A percentile compares a stretch with the other conserved stretches of the same genome.
Conservation (phyloP, 306 rosid genomes). For the Prunus salicina region DNA sequence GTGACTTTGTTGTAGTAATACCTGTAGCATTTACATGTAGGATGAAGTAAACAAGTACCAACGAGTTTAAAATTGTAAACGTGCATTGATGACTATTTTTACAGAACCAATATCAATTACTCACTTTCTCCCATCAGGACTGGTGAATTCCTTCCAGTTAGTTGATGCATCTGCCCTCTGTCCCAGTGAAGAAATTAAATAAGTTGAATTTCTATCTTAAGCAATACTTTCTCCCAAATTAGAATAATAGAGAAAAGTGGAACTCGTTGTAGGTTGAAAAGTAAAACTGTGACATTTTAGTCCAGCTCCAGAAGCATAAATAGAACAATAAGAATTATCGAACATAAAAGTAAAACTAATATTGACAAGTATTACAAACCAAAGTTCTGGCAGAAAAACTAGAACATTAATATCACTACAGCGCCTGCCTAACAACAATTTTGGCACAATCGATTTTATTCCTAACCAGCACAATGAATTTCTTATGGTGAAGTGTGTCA, state of each 20-base stretch:
- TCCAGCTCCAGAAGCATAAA: not conserved
- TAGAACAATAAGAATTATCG: slow-evolving; percentile 2
- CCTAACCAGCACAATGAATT: not conserved
- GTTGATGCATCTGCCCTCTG: slow-evolving; percentile 96
- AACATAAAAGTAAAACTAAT: not conserved
- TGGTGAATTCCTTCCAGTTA: slow-evolving; percentile 85
- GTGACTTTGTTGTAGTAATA: slow-evolving; percentile 80
- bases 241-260: slow-evolving; percentile 18
- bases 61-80: slow-evolving; percentile 17
- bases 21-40: slow-evolving; percentile 49
- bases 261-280: not conserved
- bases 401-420: not conserved
- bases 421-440: not conserved
- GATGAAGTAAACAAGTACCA: slow-evolving; percentile 16
- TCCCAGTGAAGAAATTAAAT: slow-evolving; percentile 36
- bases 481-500: not conserved
- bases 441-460: not conserved
- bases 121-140: slow-evolving; percentile 92
- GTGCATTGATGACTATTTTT: not conserved
- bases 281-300: not conserved
- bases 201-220: slow-evolving; percentile 26
- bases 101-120: slow-evolving; percentile 31
- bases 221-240: slow-evolving; percentile 16
- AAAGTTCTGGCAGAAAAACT: not conserved
- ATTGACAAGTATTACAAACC: not conserved